Percentiles rank a stretch among this genome's conserved stretches.
Evolutionary conservation across 495 filamentous ascomycete species (phyloP).

Genomic region (Tuber calosporum): DNA sequence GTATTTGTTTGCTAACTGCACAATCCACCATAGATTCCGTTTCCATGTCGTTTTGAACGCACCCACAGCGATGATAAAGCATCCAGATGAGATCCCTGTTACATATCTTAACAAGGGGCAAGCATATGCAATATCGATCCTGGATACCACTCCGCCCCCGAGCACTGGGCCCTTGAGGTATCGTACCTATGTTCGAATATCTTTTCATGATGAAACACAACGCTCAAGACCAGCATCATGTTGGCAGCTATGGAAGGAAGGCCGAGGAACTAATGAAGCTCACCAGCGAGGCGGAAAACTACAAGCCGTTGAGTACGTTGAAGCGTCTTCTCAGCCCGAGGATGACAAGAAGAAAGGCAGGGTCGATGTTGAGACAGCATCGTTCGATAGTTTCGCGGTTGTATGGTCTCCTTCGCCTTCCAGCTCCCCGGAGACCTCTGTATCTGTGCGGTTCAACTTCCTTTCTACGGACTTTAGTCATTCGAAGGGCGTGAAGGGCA

Average conservation of each 20-base stretch:
- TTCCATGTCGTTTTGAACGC: conserved; percentile 86
- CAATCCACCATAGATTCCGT: conserved; percentile 64
- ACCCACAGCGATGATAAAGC: conserved; percentile 92
- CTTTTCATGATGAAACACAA: conserved; percentile 91
- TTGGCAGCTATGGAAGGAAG: conserved; percentile 97
- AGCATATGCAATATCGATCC: conserved; percentile 71
- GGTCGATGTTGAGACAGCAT: conserved; percentile 71
- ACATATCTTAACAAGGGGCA: conserved; percentile 98
- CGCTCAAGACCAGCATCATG: conserved; percentile 69
- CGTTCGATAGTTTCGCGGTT: conserved; percentile 87
- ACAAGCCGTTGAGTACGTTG: conserved; percentile 88
- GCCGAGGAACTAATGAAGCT: conserved; percentile 77
- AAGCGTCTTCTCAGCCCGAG: conserved; percentile 61
- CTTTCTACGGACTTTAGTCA: conserved; percentile 97
- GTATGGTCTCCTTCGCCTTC: conserved; percentile 68
- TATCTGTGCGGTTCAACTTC: conserved; percentile 94
- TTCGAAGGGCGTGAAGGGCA: conserved; percentile 95
- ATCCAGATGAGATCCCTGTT: conserved; percentile 77
- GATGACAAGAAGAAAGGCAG: conserved; percentile 62
- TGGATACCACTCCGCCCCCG: conserved; percentile 57
- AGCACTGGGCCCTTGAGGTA: conserved; percentile 55
- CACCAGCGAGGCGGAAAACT: conserved; percentile 80
- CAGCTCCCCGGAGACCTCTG: conserved; percentile 60
- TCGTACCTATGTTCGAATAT: conserved; percentile 80
- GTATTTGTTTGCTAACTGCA: conserved; percentile 40